Evolutionary conservation across 2,329 filamentous ascomycete species (phyloP).

Genomic region (Fusarium protoensiforme): DNA sequence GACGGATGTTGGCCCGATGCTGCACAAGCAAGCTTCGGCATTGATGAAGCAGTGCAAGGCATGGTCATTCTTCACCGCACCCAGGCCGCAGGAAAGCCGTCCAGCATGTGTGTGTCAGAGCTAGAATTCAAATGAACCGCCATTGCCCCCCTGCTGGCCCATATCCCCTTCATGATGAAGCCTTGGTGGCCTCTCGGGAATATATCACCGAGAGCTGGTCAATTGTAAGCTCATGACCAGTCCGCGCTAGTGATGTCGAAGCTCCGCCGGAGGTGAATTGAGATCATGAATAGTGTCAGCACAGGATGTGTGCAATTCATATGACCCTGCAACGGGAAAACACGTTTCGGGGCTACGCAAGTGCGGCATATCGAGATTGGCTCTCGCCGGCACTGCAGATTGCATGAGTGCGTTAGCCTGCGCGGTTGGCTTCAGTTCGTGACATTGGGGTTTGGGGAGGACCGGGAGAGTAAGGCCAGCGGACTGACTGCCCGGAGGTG

Average conservation of each 20-base stretch:
- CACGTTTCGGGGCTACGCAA: slow-evolving; percentile 15
- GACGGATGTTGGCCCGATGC: neutral
- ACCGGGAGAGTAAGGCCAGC: slow-evolving; percentile 10
- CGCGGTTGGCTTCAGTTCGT: slow-evolving; percentile 18
- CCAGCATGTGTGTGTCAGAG: neutral
- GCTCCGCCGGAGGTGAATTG: slow-evolving; percentile 21
- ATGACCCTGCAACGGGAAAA: slow-evolving; percentile 5
- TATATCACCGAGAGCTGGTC: slow-evolving; percentile 32
- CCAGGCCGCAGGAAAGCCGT: neutral
- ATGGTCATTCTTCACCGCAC: neutral
- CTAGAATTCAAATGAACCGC: neutral
- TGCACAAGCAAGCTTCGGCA: neutral
- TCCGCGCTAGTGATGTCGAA: slow-evolving; percentile 28
- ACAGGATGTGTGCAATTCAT: slow-evolving; percentile 3
- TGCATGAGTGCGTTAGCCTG: slow-evolving; percentile 18
- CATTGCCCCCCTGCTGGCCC: slow-evolving; percentile 23
- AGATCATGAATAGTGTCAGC: slow-evolving; percentile 29
- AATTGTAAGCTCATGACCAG: slow-evolving; percentile 3
- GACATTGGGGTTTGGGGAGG: slow-evolving; percentile 13
- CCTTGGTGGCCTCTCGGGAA: slow-evolving; percentile 19
- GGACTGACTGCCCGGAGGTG: slow-evolving; percentile 14
- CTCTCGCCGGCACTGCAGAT: slow-evolving; percentile 26
- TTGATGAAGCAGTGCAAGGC: neutral
- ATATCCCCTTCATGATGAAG: slow-evolving; percentile 22
- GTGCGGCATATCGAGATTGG: slow-evolving; percentile 26